phyloP scores from a whole-genome alignment of 805 yeast species.

The Spathaspora arborariae region DNA sequence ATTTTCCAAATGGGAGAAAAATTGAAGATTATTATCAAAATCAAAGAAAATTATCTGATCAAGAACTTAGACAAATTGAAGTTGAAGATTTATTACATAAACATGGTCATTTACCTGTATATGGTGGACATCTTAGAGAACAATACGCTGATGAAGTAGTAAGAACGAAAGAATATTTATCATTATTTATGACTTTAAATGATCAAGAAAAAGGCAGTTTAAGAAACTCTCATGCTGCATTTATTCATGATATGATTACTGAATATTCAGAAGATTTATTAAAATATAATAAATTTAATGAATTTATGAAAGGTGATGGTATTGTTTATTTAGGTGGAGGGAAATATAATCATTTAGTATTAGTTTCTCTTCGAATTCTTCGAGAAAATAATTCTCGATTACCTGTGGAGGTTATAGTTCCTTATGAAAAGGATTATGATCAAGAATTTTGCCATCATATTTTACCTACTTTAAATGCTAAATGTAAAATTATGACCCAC shows the following conservation, averaged over 20 bases:
- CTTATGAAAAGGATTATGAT: constrained; percentile 29
- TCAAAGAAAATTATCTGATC: not conserved
- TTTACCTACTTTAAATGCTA: constrained; percentile 30
- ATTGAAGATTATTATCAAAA: constrained; percentile 5
- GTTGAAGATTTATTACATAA: constrained; percentile 4
- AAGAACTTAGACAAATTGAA: constrained; percentile 3
- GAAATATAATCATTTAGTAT: constrained; percentile 30
- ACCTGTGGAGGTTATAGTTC: constrained; percentile 37
- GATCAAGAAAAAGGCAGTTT: constrained; percentile 17
- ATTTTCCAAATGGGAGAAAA: constrained; percentile 15
- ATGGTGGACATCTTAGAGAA: constrained; percentile 35
- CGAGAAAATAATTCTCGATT: constrained; percentile 29
- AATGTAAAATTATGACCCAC: constrained; percentile 48
- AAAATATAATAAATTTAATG: constrained; percentile 17
- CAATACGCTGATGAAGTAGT: constrained; percentile 25
- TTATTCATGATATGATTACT: constrained; percentile 18
- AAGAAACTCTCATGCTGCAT: constrained; percentile 19
- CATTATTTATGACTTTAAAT: constrained; percentile 17
- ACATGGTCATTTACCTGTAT: constrained; percentile 24
- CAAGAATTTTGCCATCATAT: constrained; percentile 28
- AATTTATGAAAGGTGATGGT: constrained; percentile 35
- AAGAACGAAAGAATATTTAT: constrained; percentile 22
- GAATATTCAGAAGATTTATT: constrained; percentile 19
- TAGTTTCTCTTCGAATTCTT: constrained; percentile 29
- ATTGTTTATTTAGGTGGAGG: constrained; percentile 40